Base-by-base conservation (phyloP, 371 early-diverging fungal genomes). In the Saksenaea vasiformis region DNA sequence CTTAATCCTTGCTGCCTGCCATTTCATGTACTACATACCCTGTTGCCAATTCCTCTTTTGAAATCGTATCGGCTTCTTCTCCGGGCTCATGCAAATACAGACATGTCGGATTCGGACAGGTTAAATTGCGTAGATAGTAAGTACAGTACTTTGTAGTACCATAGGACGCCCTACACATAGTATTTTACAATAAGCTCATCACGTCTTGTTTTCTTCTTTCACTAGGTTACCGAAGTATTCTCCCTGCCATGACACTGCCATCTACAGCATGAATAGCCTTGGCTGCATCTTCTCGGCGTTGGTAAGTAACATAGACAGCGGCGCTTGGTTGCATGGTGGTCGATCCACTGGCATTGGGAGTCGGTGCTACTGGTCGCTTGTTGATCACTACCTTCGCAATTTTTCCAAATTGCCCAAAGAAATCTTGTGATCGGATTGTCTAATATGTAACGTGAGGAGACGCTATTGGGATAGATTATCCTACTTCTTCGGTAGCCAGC, bases 61-160 rank as follows among this genome's bases (percentile, higher is more conserved):
- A 84, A 54, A 80, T 87, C 13, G 85, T 87, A 62, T 87, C 87
- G 14, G 94, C 95, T 62, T 95, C 96, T 65, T 96, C 95, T 1
- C 95, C 96, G 26, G 92, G 94, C 70, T 98, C 98, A 77, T 98
- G 99, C 56, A 98, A 73, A 69, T 94, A 97, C 82, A 95, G 88
- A 74, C 99, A 98, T 11, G 86, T 89, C 10, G 93, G 90, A 68
- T 95, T 97, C 66, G 93, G 96, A 72, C 99, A 98, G 1, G 87
- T 73, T 78, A 93, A 91, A 66, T 90, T 92, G 26, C 94, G 91
- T 44, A 98, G 77, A 73, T 93, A 98, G 72, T 92, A 94, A 10
- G 97, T 90, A 74, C 99, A 98, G 74, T 98, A 98, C 74, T 97
- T 97, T 37, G 98, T 98, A 15, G 98, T 96, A 27, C 99, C 99